These are phyloP conservation scores for Sclerotinia minor DNA, from an alignment of 2,329 filamentous ascomycete species.

Conservation along the genomic window DNA sequence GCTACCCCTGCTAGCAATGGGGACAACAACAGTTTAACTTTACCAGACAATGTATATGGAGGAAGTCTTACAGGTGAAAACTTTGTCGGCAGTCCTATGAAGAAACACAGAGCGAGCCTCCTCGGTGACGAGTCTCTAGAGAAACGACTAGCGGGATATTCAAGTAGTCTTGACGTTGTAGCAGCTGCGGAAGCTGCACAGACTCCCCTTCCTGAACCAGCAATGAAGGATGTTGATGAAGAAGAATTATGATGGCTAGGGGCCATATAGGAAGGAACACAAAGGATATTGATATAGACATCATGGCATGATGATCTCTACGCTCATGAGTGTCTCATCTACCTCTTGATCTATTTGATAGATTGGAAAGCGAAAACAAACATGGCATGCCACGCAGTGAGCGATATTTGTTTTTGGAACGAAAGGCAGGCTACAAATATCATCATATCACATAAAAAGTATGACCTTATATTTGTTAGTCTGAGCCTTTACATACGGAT, in stretches of 20 bases:
- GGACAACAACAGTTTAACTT: constrained; percentile 36
- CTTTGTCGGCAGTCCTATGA: constrained; percentile 68
- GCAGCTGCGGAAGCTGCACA: constrained; percentile 40
- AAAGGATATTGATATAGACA: constrained; percentile 16
- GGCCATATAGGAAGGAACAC: constrained; percentile 13
- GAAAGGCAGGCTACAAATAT: not conserved
- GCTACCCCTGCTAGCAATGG: constrained; percentile 47
- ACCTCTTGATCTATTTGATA: constrained; percentile 10
- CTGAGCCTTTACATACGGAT: not conserved
- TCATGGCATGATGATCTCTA: not conserved
- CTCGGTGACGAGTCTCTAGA: constrained; percentile 47
- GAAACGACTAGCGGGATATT: constrained; percentile 36
- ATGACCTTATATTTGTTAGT: constrained; percentile 13
- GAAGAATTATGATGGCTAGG: constrained; percentile 39
- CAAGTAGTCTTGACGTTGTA: constrained; percentile 33
- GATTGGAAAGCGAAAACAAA: constrained; percentile 11
- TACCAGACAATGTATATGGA: constrained; percentile 46
- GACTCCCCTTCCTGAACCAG: constrained; percentile 32
- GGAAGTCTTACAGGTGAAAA: constrained; percentile 48
- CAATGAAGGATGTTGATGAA: constrained; percentile 30
- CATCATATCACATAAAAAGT: constrained; percentile 2
- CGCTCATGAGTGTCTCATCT: constrained; percentile 7
- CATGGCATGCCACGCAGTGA: constrained; percentile 13
- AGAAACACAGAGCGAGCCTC: constrained; percentile 69
- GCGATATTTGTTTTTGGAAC: constrained; percentile 9